phyloP scores from a whole-genome alignment of 768 basidiomycete species.

The Amyloporia xantha region DNA sequence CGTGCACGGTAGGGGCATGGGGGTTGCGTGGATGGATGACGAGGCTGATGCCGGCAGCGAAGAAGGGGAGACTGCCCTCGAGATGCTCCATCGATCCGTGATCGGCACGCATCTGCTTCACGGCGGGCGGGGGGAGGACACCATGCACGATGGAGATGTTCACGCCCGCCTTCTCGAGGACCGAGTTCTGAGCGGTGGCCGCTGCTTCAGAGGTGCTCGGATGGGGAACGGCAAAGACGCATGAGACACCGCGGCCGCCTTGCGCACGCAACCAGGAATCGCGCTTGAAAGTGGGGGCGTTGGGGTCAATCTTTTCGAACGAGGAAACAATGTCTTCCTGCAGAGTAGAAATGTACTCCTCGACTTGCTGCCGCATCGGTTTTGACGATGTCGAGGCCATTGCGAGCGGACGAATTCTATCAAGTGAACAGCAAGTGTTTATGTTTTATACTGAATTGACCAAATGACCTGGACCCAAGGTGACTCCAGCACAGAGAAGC shows the following conservation, averaged over 20 bases:
- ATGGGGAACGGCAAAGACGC: conserved; percentile 62
- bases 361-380: conserved; percentile 67
- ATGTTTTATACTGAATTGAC: no score
- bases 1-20: conserved; percentile 87
- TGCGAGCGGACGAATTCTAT: neutral
- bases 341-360: conserved; percentile 65
- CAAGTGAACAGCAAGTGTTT: no score
- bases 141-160: conserved; percentile 93
- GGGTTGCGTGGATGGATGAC: conserved; percentile 95
- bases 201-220: conserved; percentile 26
- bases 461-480: no score
- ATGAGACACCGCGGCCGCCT: conserved; percentile 75
- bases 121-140: conserved; percentile 77
- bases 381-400: neutral
- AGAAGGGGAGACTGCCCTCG: conserved; percentile 71
- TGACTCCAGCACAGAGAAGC: no score
- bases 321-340: conserved; percentile 74
- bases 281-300: conserved; percentile 64
- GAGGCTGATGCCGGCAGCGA: conserved; percentile 86
- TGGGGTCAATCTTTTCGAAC: conserved; percentile 75
- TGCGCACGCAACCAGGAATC: conserved; percentile 73
- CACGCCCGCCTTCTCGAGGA: conserved; percentile 94
- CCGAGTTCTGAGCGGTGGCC: conserved; percentile 30
- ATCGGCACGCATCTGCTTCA: conserved; percentile 93
- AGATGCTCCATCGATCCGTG: conserved; percentile 58